Evolutionary conservation across 2,329 filamentous ascomycete species (phyloP).

Genomic region (Trichoderma sp.): DNA sequence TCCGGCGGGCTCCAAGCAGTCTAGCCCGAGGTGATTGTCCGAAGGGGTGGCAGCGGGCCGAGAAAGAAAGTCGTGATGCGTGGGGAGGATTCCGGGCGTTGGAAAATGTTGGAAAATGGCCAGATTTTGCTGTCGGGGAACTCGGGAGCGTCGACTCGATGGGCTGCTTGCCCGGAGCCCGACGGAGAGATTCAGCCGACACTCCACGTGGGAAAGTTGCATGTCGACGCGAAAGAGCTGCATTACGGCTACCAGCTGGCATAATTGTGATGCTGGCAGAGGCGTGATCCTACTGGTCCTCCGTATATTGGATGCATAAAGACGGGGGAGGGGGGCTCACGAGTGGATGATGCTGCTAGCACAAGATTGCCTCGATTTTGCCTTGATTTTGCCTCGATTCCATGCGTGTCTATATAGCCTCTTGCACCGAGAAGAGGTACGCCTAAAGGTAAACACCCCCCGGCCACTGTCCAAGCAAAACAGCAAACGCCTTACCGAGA

Average conservation of each 20-base stretch:
- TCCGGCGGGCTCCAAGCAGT: slow-evolving; percentile 9
- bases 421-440: neutral
- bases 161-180: neutral
- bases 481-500: neutral
- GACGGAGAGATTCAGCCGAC: slow-evolving; percentile 12
- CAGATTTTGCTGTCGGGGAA: neutral
- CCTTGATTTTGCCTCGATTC: neutral
- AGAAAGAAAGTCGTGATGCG: neutral
- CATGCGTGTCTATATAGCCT: neutral
- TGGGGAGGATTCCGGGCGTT: neutral
- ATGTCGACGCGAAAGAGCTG: neutral
- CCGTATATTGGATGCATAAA: neutral
- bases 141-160: neutral
- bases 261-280: neutral
- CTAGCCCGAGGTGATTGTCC: slow-evolving; percentile 6
- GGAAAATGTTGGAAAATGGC: too few relatives aligned
- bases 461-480: neutral
- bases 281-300: neutral
- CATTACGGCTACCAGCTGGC: neutral
- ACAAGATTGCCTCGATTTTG: too few relatives aligned
- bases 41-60: neutral
- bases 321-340: neutral
- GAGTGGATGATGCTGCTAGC: too few relatives aligned
- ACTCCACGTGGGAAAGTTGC: neutral
- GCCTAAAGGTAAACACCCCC: neutral